Evolutionary conservation across 2,329 filamentous ascomycete species (phyloP).

Genomic region (Aureobasidium uvarum): DNA sequence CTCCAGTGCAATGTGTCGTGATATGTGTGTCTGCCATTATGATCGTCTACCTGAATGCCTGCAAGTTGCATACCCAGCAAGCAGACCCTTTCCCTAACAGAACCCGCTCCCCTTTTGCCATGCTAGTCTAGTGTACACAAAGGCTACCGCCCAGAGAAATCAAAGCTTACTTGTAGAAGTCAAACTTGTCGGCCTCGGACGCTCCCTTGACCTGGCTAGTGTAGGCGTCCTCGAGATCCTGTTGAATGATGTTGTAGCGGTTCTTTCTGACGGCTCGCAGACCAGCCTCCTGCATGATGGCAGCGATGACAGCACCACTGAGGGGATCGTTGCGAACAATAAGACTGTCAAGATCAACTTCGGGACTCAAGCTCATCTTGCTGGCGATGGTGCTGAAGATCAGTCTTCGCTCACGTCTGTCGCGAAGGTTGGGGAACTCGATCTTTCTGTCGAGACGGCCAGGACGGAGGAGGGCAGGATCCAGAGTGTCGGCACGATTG

Average conservation of each 20-base stretch:
- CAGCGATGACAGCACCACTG: constrained; percentile 92
- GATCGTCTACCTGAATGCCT: constrained; percentile 20
- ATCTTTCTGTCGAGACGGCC: constrained; percentile 98
- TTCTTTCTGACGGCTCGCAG: constrained; percentile 94
- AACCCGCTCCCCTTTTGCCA: background rate
- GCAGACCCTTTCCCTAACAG: background rate
- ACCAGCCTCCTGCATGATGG: constrained; percentile 99
- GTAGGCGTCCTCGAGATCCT: constrained; percentile 94
- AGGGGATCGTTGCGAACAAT: constrained; percentile 97
- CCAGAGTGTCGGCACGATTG: constrained; percentile 94
- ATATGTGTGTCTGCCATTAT: constrained; percentile 24
- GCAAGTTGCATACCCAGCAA: constrained; percentile 15
- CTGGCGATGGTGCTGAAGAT: constrained; percentile 97
- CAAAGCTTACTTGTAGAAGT: constrained; percentile 75
- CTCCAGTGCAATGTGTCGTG: background rate
- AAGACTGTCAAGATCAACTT: constrained; percentile 92
- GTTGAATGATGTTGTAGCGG: constrained; percentile 98
- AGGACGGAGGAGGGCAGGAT: constrained; percentile 89
- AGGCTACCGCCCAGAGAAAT: background rate
- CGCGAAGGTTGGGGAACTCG: constrained; percentile 92
- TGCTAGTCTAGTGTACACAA: constrained; percentile 18
- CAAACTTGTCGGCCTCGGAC: constrained; percentile 71
- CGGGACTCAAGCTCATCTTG: constrained; percentile 96
- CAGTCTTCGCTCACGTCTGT: constrained; percentile 88
- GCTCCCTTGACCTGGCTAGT: constrained; percentile 91